These are phyloP conservation scores for Osmanthus fragrans DNA, from an alignment of 257 asterid genomes.

Conservation along the genomic window DNA sequence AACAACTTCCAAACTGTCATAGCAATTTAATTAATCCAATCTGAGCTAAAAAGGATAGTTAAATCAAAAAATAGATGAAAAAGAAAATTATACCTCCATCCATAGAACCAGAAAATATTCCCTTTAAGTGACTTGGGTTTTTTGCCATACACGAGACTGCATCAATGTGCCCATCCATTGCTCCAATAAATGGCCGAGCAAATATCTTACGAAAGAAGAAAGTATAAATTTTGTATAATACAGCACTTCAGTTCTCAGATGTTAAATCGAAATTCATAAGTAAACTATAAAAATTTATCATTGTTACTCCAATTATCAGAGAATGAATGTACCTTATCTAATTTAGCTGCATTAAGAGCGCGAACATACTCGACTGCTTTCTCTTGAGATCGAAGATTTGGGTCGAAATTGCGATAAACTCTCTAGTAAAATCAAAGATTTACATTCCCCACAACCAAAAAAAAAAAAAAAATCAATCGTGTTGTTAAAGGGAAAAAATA, in stretches of 20 bases:
- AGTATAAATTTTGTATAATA: neutral
- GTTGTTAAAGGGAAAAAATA: neutral
- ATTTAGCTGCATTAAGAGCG: constrained; percentile 89
- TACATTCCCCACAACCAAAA: neutral
- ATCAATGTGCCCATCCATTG: constrained; percentile 96
- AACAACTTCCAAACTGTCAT: neutral
- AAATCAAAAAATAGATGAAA: neutral
- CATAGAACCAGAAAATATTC: constrained; percentile 91
- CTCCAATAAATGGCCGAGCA: constrained; percentile 93
- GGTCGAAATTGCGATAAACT: constrained; percentile 83
- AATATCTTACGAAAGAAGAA: constrained; percentile 45
- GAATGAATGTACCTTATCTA: constrained; percentile 64
- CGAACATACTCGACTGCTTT: constrained; percentile 88
- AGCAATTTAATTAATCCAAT: neutral
- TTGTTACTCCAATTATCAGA: neutral
- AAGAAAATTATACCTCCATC: constrained; percentile 72
- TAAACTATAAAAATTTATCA: neutral
- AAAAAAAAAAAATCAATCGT: neutral
- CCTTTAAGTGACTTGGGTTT: constrained; percentile 75
- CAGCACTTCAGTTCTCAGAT: constrained; percentile 1
- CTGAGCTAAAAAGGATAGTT: constrained; percentile 7
- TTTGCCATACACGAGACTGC: constrained; percentile 85
- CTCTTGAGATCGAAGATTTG: constrained; percentile 81
- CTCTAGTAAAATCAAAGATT: constrained; percentile 41
- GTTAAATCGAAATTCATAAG: neutral